Conservation (phyloP, 768 basidiomycete species). For the Phaeolepiota aurea region DNA sequence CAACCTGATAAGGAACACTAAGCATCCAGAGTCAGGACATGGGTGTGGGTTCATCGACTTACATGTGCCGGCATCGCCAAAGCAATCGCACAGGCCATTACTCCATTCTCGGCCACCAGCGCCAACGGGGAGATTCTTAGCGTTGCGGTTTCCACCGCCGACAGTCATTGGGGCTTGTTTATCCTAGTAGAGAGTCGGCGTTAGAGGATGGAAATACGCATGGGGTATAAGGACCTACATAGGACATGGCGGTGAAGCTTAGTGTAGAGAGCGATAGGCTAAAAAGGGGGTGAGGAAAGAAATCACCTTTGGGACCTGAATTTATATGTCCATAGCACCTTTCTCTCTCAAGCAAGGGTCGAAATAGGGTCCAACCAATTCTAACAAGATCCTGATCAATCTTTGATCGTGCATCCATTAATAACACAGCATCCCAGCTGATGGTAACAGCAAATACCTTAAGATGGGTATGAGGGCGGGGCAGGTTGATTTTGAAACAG, state of each 20-base stretch:
- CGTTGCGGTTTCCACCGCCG: constrained; percentile 24
- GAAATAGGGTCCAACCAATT: no score
- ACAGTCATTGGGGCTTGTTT: constrained; percentile 13
- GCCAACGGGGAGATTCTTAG: constrained; percentile 21
- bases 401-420: no score
- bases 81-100: constrained; percentile 22
- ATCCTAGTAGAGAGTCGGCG: neutral
- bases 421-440: no score
- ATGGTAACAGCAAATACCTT: no score
- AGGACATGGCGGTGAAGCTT: neutral
- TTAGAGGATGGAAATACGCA: neutral
- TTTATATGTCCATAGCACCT: no score
- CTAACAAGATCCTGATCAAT: no score
- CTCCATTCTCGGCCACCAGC: constrained; percentile 28
- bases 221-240: neutral
- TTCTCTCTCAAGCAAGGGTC: neutral
- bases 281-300: neutral
- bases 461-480: no score
- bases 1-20: constrained; percentile 16
- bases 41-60: constrained; percentile 5
- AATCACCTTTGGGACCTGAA: no score
- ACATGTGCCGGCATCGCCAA: constrained; percentile 22
- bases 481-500: no score
- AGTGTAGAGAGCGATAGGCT: no score
- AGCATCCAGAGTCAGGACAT: neutral